A percentile compares a stretch with the other conserved stretches of the same genome.
Evolutionary conservation across 495 filamentous ascomycete species (phyloP).

Genomic region (Aspergillus wentii): DNA sequence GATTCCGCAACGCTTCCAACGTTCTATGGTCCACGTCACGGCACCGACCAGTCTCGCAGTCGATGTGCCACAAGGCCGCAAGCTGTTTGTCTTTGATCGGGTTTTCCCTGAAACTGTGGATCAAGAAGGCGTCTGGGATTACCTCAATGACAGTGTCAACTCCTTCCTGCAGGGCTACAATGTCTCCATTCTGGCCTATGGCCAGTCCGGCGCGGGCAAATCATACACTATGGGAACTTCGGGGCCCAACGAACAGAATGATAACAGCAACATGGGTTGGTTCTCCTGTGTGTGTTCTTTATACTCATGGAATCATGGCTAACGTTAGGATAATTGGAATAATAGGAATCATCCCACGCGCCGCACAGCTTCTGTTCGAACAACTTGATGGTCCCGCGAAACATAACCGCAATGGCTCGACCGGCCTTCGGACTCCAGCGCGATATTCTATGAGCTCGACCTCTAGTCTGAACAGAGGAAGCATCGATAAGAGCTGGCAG

Average conservation of each 20-base stretch:
- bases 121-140: constrained; percentile 94
- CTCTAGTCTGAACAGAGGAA: constrained; percentile 44
- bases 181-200: constrained; percentile 96
- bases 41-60: constrained; percentile 79
- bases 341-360: constrained; percentile 87
- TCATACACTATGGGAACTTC: constrained; percentile 99
- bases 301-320: no score
- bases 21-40: constrained; percentile 85
- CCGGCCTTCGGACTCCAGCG: constrained; percentile 74
- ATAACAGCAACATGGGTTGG: constrained; percentile 73
- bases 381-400: constrained; percentile 59
- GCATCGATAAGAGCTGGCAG: constrained; percentile 78
- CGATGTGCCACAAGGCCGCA: constrained; percentile 86
- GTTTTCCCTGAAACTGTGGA: constrained; percentile 81
- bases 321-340: no score
- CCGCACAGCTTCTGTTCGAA: constrained; percentile 82
- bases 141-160: constrained; percentile 82
- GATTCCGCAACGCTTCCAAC: constrained; percentile 92
- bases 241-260: constrained; percentile 75
- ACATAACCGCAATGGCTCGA: constrained; percentile 57
- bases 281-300: no score
- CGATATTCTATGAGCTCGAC: constrained; percentile 68
- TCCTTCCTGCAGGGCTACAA: constrained; percentile 97
- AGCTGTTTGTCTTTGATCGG: constrained; percentile 92
- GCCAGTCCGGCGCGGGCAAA: constrained; percentile 99